These are phyloP conservation scores for Pseudocercospora ulei DNA, from an alignment of 2,329 filamentous ascomycete species.

Conservation along the genomic window DNA sequence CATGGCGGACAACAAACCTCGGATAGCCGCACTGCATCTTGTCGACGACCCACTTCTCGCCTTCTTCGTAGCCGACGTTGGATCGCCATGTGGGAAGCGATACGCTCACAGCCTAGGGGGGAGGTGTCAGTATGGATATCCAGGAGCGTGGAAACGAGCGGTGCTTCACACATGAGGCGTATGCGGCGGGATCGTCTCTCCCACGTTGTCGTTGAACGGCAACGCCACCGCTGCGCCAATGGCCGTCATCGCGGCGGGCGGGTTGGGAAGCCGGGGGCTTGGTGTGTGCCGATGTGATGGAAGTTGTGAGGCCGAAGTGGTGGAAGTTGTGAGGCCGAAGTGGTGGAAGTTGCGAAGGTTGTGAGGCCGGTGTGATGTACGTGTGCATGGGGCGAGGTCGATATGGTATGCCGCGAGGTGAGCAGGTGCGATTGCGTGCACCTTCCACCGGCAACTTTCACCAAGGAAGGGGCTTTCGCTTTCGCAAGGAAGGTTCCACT, in stretches of 20 bases:
- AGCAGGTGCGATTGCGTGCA: no score
- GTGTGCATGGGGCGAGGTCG: no score
- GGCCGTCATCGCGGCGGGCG: constrained; percentile 1
- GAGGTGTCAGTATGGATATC: background rate
- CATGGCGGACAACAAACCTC: constrained; percentile 47
- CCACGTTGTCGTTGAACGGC: constrained; percentile 37
- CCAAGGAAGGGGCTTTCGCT: background rate
- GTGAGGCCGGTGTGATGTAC: no score
- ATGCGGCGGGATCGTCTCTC: constrained; percentile 65
- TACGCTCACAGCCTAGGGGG: constrained; percentile 74
- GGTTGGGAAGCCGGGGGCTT: background rate
- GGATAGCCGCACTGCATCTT: constrained; percentile 89
- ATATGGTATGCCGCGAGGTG: no score
- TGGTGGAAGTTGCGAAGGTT: background rate
- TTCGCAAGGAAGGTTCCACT: constrained; percentile 3
- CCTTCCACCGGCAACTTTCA: no score
- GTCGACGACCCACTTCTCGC: constrained; percentile 71
- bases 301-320: background rate
- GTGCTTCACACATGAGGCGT: constrained; percentile 68
- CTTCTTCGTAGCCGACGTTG: constrained; percentile 91
- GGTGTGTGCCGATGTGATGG: background rate
- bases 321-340: background rate
- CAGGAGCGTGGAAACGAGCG: constrained; percentile 25
- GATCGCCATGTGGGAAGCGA: constrained; percentile 87
- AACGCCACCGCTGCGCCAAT: constrained; percentile 23